Percentiles rank a stretch among this genome's conserved stretches.
Conservation (phyloP, 108 stramenopile species). For the Nitzschia sp. region DNA sequence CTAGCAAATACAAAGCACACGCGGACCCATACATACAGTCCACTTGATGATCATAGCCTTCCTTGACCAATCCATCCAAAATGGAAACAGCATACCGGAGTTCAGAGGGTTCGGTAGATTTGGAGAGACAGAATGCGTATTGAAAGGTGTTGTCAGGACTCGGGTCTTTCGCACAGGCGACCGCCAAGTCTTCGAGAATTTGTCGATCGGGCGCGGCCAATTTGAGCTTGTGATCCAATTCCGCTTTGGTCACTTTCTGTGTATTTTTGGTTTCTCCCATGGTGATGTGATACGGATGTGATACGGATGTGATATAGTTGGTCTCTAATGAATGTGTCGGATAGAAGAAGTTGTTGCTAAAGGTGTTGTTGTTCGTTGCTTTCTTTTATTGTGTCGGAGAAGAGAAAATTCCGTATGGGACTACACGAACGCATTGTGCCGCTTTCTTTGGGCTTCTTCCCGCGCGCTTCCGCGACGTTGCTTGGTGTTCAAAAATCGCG, state of each 20-base stretch:
- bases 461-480: too few species aligned
- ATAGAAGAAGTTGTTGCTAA: too few species aligned
- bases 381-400: background rate
- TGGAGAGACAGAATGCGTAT: constrained; percentile 82
- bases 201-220: constrained; percentile 58
- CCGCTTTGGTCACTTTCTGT: constrained; percentile 51
- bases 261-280: constrained; percentile 76
- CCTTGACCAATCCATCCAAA: constrained; percentile 74
- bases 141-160: constrained; percentile 76
- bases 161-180: constrained; percentile 62
- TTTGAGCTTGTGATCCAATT: constrained; percentile 71
- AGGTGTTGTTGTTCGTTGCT: background rate
- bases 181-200: constrained; percentile 80
- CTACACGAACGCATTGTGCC: too few species aligned
- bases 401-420: background rate
- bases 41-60: constrained; percentile 79
- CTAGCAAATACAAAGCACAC: constrained; percentile 76
- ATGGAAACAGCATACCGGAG: constrained; percentile 74
- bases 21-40: constrained; percentile 87
- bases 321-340: too few species aligned
- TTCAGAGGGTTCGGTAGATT: constrained; percentile 56
- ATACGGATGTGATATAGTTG: too few species aligned
- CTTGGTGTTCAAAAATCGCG: background rate
- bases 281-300: constrained; percentile 6
- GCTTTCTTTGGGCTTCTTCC: background rate